phyloP scores from a whole-genome alignment of 2,329 filamentous ascomycete genomes.

The Cytospora piceicola region DNA sequence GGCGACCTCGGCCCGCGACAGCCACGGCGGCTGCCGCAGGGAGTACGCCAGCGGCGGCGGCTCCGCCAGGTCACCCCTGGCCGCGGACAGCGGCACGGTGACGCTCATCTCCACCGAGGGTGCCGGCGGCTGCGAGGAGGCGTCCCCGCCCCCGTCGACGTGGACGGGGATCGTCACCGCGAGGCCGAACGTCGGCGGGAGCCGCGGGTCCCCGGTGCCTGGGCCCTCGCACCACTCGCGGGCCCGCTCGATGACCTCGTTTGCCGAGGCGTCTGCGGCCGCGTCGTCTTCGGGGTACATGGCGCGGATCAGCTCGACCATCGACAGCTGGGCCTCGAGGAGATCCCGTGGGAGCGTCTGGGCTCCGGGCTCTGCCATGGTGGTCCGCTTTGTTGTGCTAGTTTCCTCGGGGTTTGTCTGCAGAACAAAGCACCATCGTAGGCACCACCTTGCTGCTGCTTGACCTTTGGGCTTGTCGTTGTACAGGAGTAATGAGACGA shows the following conservation, averaged over 20 bases:
- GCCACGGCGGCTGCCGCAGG: slow-evolving; percentile 24
- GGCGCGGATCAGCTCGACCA: slow-evolving; percentile 27
- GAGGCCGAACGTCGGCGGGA: slow-evolving; percentile 18
- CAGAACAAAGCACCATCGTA: neutral
- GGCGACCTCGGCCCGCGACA: slow-evolving; percentile 27
- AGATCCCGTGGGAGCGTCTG: slow-evolving; percentile 19
- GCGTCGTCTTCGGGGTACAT: slow-evolving; percentile 22
- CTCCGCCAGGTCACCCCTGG: neutral
- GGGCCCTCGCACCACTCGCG: slow-evolving; percentile 25
- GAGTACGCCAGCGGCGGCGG: slow-evolving; percentile 21
- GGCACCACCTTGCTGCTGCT: neutral
- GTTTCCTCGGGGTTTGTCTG: neutral
- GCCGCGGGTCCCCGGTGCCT: neutral
- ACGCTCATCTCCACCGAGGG: slow-evolving; percentile 23
- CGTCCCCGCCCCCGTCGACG: neutral
- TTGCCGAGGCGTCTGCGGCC: slow-evolving; percentile 4
- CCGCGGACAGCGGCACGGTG: slow-evolving; percentile 15
- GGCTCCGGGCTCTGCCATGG: slow-evolving; percentile 4
- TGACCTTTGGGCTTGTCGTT: neutral
- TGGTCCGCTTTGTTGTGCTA: slow-evolving; percentile 33
- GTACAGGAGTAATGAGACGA: slow-evolving; percentile 9
- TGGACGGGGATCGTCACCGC: slow-evolving; percentile 21
- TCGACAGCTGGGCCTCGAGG: slow-evolving; percentile 27
- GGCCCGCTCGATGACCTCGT: slow-evolving; percentile 5
- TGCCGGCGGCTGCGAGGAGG: neutral